Evolutionary conservation across 2,329 filamentous ascomycete species (phyloP), one percentile per base, ranked within the genome.

Genomic region (Talaromyces albobiverticillius): DNA sequence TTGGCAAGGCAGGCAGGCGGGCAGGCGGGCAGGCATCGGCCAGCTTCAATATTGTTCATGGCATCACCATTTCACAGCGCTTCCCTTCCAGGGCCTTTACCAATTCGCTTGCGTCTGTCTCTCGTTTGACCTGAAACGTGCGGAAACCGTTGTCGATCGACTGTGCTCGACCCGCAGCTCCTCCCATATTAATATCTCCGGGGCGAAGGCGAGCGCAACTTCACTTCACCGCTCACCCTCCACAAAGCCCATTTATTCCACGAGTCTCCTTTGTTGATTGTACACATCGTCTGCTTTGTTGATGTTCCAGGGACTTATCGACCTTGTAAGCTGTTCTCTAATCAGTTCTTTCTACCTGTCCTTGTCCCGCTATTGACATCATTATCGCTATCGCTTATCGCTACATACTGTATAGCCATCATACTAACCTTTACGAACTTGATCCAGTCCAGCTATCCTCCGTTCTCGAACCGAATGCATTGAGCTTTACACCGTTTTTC

Each of bases 211-310:
- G 40, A 51, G 18, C 5, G 26, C n/a, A 26, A 3, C 4, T 42
- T 34, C 34, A 46, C 50, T 18, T 52, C 50, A 52, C 50, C 50
- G 50, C 50, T 51, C 18, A 45, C 23, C 38, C 50, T 52, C 31
- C 50, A 52, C 50, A 8, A 45, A 29, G 40, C 29, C n/a, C n/a
- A n/a, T n/a, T n/a, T n/a, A n/a, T n/a, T n/a, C n/a, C n/a, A n/a
- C n/a, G n/a, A n/a, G n/a, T n/a, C n/a, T n/a, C n/a, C n/a, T n/a
- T n/a, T n/a, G n/a, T n/a, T n/a, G n/a, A n/a, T n/a, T n/a, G n/a
- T n/a, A n/a, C n/a, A n/a, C 34, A 20, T 18, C 18, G 4, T 14
- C 16, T 18, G 34, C 6, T 20, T 34, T 29, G 25, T 29, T 4
- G n/a, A n/a, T n/a, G n/a, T n/a, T 36, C 32, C 3, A 16, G 9